Evolutionary conservation across 257 asterid species (phyloP), one percentile per base, ranked within the genome.

Genomic region (Solanum ahanhuiri): DNA sequence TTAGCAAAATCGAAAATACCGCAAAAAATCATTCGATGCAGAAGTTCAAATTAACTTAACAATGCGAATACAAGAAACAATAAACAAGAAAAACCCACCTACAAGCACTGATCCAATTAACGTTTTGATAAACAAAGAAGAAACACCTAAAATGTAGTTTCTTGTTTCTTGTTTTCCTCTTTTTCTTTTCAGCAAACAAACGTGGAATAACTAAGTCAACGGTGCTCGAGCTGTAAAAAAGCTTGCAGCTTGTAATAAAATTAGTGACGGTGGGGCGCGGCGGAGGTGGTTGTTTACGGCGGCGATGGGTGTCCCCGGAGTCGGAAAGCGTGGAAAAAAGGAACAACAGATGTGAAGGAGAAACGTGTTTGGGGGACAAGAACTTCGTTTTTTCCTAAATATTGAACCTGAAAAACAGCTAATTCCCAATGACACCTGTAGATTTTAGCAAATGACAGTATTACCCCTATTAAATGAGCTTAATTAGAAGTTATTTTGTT

Each of bases 81-180:
- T n/a, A 28, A 28, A 8, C 10, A 48, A 79, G 66, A 28, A 81
- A 79, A 81, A 9, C 69, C 30, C 31, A 81, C 84, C 84, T 51
- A 31, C 5, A 30, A 1, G 11, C 10, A 81, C 20, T 81, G 84
- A 81, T 81, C 84, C 28, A 81, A 81, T 81, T 18, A 51, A 30
- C 18, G 69, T 48, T 81, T 48, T 30, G 67, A 81, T 48, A 30
- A 3, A 9, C 84, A 8, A 28, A 2, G 83, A 79, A 79, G n/a
- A 79, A 79, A 79, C 83, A 79, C 83, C 83, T 48, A 81, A 45
- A 81, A 81, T 81, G 84, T 8, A 81, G 84, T 18, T 81, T 30
- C 84, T n/a, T 48, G 67, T 48, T 81, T 30, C 84, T n/a, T 48
- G 37, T 48, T 48, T 81, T 64, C 84, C 33, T 64, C 33, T 28